Evolutionary conservation across 2,329 filamentous ascomycete genomes (phyloP), one percentile per base, ranked within the genome.

Genomic region (Aureobasidium lini): DNA sequence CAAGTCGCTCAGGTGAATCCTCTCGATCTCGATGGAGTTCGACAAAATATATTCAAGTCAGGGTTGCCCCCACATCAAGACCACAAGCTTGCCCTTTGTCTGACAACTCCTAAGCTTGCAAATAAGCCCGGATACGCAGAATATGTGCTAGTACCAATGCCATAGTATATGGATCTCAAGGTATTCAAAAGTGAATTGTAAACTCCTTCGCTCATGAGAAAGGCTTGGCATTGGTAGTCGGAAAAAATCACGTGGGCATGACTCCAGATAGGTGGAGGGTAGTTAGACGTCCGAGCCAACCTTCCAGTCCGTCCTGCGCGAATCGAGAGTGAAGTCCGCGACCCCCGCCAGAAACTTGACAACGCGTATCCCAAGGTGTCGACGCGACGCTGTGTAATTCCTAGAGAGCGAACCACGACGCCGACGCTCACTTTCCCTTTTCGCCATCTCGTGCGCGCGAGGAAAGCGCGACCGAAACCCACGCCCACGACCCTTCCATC

Each of bases 361-460:
- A 56, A 56, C 52, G 52, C 52, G 52, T 46, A 46, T 56, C 39
- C 23, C 40, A 54, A 37, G 37, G 28, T 23, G 31, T 37, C 31
- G 52, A 56, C 52, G 52, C 52, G 52, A 56, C 52, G 40, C 37
- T 56, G 31, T 44, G 36, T 56, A 29, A 46, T 56, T 29, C 8
- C 6, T 11, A 44, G 16, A 15, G 16, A 15, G 52, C 52, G 40
- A 44, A 37, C 28, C 40, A 46, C 52, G 36, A 56, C 29, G 40
- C 39, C 52, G 52, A 44, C 52, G 23, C 40, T 56, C 52, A 31
- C 52, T 56, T 56, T 40, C 39, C 11, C 52, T 44, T 56, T 56
- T 56, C n/a, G 40, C 40, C 42, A 13, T 11, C 40, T 28, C 52
- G 31, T 16, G 37, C 52, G 52, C 40, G 40, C 40, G 40, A 56